phyloP scores from a whole-genome alignment of 441 rosid genomes.

The Erysimum cheiri region DNA sequence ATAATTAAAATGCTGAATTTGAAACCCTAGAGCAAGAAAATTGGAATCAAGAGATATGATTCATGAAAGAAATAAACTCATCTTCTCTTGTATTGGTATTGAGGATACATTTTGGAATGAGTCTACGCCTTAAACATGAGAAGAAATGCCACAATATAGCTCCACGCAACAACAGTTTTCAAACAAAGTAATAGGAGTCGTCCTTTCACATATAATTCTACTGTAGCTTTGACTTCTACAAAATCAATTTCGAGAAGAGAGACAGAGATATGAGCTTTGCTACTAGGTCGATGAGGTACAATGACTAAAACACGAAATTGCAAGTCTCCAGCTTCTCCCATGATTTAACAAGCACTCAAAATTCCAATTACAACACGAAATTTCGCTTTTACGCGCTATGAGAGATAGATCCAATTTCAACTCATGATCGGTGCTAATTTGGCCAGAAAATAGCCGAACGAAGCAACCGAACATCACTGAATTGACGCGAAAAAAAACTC shows the following conservation, averaged over 20 bases:
- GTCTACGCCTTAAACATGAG: neutral
- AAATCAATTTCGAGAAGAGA: neutral
- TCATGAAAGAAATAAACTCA: neutral
- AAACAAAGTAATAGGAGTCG: constrained; percentile 11
- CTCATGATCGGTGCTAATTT: constrained; percentile 5
- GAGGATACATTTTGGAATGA: neutral
- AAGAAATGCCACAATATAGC: constrained; percentile 21
- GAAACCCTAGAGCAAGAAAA: constrained; percentile 20
- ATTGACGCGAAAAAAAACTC: neutral
- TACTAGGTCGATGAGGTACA: constrained; percentile 17
- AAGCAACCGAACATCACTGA: constrained; percentile 36
- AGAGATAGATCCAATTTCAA: constrained; percentile 28
- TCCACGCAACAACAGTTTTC: constrained; percentile 1
- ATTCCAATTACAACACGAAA: neutral
- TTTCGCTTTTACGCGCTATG: neutral
- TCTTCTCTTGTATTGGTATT: neutral
- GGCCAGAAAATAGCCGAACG: neutral
- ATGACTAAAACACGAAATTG: constrained; percentile 17
- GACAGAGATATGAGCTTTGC: constrained; percentile 6
- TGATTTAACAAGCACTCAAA: neutral
- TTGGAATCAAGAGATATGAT: constrained; percentile 3
- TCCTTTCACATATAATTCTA: neutral
- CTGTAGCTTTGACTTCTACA: constrained; percentile 27
- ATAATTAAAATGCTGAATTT: neutral
- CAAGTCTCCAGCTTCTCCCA: neutral